phyloP scores from a whole-genome alignment of 768 basidiomycete species.

The Phylloporus sp. region DNA sequence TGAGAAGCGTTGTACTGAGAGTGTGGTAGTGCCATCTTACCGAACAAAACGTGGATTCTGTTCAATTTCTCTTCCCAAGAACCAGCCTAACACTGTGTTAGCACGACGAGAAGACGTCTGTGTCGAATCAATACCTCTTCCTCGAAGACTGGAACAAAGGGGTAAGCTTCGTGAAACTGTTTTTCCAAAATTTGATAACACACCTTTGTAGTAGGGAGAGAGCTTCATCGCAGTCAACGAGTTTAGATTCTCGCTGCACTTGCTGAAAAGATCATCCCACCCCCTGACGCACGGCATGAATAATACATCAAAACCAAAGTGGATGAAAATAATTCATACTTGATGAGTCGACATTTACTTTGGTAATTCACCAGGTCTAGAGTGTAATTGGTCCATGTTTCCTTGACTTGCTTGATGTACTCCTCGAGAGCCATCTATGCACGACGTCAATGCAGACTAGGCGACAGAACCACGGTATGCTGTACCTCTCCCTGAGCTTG shows the following conservation, averaged over 20 bases:
- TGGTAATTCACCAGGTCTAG: slow-evolving; percentile 97
- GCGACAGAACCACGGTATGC: slow-evolving; percentile 5
- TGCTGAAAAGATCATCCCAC: slow-evolving; percentile 96
- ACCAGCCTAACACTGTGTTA: slow-evolving; percentile 50
- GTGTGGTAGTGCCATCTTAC: slow-evolving; percentile 37
- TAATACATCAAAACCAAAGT: neutral
- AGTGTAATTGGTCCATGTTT: slow-evolving; percentile 94
- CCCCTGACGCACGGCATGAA: slow-evolving; percentile 49
- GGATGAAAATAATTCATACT: slow-evolving; percentile 37
- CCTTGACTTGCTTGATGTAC: slow-evolving; percentile 94
- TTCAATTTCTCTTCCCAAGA: slow-evolving; percentile 98
- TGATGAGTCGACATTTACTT: slow-evolving; percentile 95
- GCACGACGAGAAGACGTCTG: neutral
- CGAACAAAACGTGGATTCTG: slow-evolving; percentile 93
- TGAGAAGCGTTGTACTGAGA: neutral
- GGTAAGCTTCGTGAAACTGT: slow-evolving; percentile 1
- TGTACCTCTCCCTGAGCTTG: slow-evolving; percentile 95
- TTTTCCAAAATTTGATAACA: slow-evolving; percentile 2
- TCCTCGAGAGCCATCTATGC: slow-evolving; percentile 90
- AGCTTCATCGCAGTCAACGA: slow-evolving; percentile 96
- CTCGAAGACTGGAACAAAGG: slow-evolving; percentile 62
- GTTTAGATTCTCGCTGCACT: slow-evolving; percentile 96
- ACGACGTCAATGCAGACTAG: slow-evolving; percentile 13
- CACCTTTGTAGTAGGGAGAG: slow-evolving; percentile 97
- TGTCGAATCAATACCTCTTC: slow-evolving; percentile 58